Evolutionary conservation across 176 grass and related monocot genomes (phyloP).

Genomic region (Saccharum officinarum): DNA sequence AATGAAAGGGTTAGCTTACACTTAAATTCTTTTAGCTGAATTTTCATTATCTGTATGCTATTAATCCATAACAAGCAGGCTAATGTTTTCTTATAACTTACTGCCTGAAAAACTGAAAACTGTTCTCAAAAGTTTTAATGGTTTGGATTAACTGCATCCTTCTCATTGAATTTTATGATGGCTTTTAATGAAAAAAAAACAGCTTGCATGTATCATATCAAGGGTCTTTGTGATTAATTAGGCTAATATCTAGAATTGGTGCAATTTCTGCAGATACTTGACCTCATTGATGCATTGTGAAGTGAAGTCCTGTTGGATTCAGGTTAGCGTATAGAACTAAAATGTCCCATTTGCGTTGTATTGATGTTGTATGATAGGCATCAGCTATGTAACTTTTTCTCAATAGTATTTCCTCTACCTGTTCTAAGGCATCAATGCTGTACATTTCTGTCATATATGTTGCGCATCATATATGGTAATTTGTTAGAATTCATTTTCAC

Average conservation of each 20-base stretch:
- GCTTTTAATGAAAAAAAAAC: neutral
- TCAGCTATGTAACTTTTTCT: neutral
- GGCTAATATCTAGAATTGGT: slow-evolving; percentile 21
- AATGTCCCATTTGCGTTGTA: neutral
- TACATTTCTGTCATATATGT: neutral
- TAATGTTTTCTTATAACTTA: slow-evolving; percentile 20
- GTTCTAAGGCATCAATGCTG: neutral
- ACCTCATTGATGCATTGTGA: neutral
- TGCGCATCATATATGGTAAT: neutral
- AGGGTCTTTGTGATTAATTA: neutral
- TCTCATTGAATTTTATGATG: neutral
- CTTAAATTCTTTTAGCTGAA: neutral
- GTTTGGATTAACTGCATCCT: neutral
- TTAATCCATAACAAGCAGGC: neutral
- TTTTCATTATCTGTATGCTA: neutral
- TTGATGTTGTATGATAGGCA: neutral
- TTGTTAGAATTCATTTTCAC: neutral
- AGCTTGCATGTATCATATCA: slow-evolving; percentile 1
- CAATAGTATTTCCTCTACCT: neutral
- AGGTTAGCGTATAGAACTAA: slow-evolving; percentile 41
- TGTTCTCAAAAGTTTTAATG: neutral
- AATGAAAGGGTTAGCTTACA: neutral
- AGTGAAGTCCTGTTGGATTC: slow-evolving; percentile 12
- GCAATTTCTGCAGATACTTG: slow-evolving; percentile 47
- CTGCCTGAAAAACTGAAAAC: neutral